phyloP scores from a whole-genome alignment of 371 early-diverging fungal genomes.

The Gilbertella persicaria region DNA sequence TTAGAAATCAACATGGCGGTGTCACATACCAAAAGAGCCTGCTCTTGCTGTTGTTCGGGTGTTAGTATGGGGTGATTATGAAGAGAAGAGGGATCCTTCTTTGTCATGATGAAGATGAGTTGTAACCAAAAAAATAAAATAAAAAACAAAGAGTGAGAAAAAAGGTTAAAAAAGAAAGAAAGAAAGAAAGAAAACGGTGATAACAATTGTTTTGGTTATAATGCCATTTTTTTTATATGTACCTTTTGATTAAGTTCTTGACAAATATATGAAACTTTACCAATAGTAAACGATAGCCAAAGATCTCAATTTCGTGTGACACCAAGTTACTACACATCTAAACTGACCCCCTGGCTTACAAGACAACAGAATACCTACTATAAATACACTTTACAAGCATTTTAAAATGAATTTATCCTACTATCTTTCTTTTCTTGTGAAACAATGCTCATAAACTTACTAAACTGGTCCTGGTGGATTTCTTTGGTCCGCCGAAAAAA shows the following conservation, averaged over 20 bases:
- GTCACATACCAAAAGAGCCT: slow-evolving; percentile 17
- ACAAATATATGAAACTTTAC: slow-evolving; percentile 25
- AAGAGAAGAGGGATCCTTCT: not conserved
- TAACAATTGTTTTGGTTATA: slow-evolving; percentile 1
- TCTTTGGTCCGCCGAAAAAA: slow-evolving; percentile 2
- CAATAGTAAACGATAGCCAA: slow-evolving; percentile 16
- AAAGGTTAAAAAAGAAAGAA: slow-evolving; percentile 2
- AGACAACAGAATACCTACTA: too few species aligned
- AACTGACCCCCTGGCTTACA: slow-evolving; percentile 18
- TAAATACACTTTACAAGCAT: too few species aligned
- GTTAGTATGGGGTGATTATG: slow-evolving; percentile 7
- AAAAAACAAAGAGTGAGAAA: slow-evolving; percentile 2
- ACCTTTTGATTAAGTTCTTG: slow-evolving; percentile 18
- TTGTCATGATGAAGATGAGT: slow-evolving; percentile 16
- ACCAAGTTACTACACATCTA: slow-evolving; percentile 8
- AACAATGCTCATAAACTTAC: too few species aligned
- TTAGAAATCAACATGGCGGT: slow-evolving; percentile 8
- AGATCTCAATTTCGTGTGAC: slow-evolving; percentile 15
- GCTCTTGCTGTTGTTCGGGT: slow-evolving; percentile 20
- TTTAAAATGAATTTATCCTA: too few species aligned
- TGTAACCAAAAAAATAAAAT: not conserved
- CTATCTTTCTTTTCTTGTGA: too few species aligned
- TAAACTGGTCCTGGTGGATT: too few species aligned
- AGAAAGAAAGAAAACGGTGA: not conserved
- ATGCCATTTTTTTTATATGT: slow-evolving; percentile 14